Base-by-base conservation (phyloP, 108 stramenopile genomes). In the Nitzschia sp. region DNA sequence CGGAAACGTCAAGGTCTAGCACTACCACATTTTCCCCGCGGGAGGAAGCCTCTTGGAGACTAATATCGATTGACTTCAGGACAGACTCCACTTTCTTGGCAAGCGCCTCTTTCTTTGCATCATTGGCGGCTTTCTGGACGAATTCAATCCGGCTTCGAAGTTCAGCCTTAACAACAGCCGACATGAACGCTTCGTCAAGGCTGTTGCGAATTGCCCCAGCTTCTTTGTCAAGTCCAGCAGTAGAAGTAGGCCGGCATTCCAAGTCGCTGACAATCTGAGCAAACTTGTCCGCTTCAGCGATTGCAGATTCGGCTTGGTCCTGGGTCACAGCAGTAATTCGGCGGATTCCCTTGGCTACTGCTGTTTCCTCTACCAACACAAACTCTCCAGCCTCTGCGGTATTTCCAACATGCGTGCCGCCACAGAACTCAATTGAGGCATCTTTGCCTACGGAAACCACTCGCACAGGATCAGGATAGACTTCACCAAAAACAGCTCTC, bases 341-440 rank as follows among this genome's bases (percentile, higher is more conserved):
- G 48, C 99, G 93, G 51, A 99, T 95, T 12, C 99, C 99, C 88
- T 99, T 99, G 46, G 97, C 97, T 60, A 98, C 95, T 11, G 94
- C 96, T 20, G 83, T 87, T 77, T 99, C 99, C 70, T 93, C 91
- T 10, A 99, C 76, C 61, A 99, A 69, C 9, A 89, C 94, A 75
- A 99, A 97, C 8, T 80, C 83, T 70, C 89, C 83, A 14, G 99
- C 99, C 73, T 97, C 93, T 8, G 73, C 70, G 8, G 97, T 99
- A 70, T 98, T 98, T 55, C 72, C 73, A n/a, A 99, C 56, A 67
- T 99, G 99, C 1, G 99, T 99, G 10, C 99, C 99, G 1, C 99
- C 99, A 81, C 99, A 99, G 74, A 99, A 97, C 82, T 99, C 99
- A 51, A 98, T 85, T 50, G 97, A 97, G 20, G 69, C 75, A 53